A percentile compares a stretch with the other conserved stretches of the same genome.
These are phyloP conservation scores for Yarrowia phangngaensis DNA, from an alignment of 805 yeast species.

Conservation along the genomic window DNA sequence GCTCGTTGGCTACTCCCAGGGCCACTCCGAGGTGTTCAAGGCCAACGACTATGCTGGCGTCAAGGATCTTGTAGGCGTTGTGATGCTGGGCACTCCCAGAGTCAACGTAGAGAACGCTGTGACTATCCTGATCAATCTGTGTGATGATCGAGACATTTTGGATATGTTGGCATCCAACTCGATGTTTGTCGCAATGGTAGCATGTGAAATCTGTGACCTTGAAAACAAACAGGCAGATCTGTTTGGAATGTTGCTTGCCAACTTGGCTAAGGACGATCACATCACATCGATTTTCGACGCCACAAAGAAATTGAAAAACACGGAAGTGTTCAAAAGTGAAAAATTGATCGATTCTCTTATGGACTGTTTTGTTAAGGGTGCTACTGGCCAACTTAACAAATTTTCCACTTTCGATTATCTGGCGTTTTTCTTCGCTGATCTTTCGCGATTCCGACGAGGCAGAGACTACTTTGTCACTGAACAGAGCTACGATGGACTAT, in stretches of 20 bases:
- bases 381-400: slow-evolving; percentile 64
- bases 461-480: slow-evolving; percentile 69
- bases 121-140: slow-evolving; percentile 77
- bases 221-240: slow-evolving; percentile 70
- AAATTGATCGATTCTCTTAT: slow-evolving; percentile 69
- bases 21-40: slow-evolving; percentile 62
- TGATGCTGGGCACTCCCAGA: slow-evolving; percentile 34
- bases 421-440: slow-evolving; percentile 83
- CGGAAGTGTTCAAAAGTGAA: slow-evolving; percentile 47
- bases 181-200: slow-evolving; percentile 43
- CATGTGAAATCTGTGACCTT: slow-evolving; percentile 44
- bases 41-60: slow-evolving; percentile 68
- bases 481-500: slow-evolving; percentile 69
- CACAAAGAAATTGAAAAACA: slow-evolving; percentile 43
- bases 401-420: slow-evolving; percentile 77
- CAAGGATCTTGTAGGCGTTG: slow-evolving; percentile 61
- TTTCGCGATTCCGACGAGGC: slow-evolving; percentile 59
- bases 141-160: slow-evolving; percentile 66
- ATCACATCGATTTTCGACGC: slow-evolving; percentile 59
- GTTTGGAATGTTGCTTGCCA: slow-evolving; percentile 77
- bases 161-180: slow-evolving; percentile 61
- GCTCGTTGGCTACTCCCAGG: slow-evolving; percentile 74
- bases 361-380: slow-evolving; percentile 86
- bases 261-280: slow-evolving; percentile 72
- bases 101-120: slow-evolving; percentile 45